Conservation (phyloP, 2,329 filamentous ascomycete species). For the Neonectria ditissima region DNA sequence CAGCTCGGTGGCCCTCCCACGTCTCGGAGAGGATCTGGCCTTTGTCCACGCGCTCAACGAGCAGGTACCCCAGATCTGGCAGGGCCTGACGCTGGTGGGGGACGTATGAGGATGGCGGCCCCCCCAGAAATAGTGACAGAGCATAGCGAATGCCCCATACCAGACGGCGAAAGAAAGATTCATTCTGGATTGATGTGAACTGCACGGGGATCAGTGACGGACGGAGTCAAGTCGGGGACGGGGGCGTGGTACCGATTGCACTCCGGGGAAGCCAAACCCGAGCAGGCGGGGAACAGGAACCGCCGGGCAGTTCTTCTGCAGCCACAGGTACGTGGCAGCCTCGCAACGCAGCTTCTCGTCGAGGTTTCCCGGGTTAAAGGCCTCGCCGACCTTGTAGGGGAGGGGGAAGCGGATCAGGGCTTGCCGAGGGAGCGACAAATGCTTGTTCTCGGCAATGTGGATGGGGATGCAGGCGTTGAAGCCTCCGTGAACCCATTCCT, state of each 20-base stretch:
- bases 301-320: slow-evolving; percentile 40
- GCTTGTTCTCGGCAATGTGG: slow-evolving; percentile 15
- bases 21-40: slow-evolving; percentile 36
- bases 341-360: slow-evolving; percentile 55
- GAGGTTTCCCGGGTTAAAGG: slow-evolving; percentile 51
- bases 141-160: slow-evolving; percentile 13
- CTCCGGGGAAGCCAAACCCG: slow-evolving; percentile 36
- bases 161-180: slow-evolving; percentile 16
- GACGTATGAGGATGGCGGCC: slow-evolving; percentile 8
- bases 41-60: slow-evolving; percentile 20
- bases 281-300: slow-evolving; percentile 37
- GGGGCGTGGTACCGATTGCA: slow-evolving; percentile 21
- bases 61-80: slow-evolving; percentile 20
- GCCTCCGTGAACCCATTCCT: slow-evolving; percentile 48
- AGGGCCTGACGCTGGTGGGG: slow-evolving; percentile 16
- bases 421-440: slow-evolving; percentile 9
- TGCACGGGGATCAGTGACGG: slow-evolving; percentile 1
- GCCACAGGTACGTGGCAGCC: slow-evolving; percentile 38
- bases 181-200: slow-evolving; percentile 20
- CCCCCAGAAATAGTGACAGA: slow-evolving; percentile 3
- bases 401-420: slow-evolving; percentile 47
- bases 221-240: neutral
- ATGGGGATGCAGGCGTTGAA: slow-evolving; percentile 53
- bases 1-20: slow-evolving; percentile 28
- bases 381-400: slow-evolving; percentile 53